These are phyloP conservation scores for Stygiomarasmius scandens DNA, from an alignment of 1,284 basidiomycete genomes.

Conservation along the genomic window DNA sequence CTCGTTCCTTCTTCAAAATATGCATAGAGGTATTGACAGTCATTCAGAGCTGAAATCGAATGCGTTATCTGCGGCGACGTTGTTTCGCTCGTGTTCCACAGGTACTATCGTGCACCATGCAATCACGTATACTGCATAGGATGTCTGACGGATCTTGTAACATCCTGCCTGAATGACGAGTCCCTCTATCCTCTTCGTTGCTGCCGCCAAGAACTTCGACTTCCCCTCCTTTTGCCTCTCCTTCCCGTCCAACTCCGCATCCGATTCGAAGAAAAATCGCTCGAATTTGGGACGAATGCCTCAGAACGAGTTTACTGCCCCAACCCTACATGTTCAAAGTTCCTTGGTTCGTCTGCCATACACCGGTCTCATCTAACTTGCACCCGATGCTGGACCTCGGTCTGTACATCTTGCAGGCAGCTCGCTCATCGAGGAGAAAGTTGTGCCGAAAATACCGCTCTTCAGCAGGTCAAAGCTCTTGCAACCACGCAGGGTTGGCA, in stretches of 20 bases:
- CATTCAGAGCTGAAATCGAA: conserved; percentile 26
- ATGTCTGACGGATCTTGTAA: conserved; percentile 29
- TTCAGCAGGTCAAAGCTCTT: conserved; percentile 40
- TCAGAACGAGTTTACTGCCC: conserved; percentile 43
- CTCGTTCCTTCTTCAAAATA: background rate
- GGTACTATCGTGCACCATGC: conserved; percentile 31
- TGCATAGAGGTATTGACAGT: background rate
- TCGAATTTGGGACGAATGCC: conserved; percentile 39
- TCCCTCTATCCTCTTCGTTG: conserved; percentile 41
- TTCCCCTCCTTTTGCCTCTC: conserved; percentile 25
- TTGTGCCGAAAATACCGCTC: conserved; percentile 40
- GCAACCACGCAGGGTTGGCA: conserved; percentile 48
- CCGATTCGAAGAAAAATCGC: conserved; percentile 33
- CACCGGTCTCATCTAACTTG: conserved; percentile 29
- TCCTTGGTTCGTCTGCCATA: conserved; percentile 48
- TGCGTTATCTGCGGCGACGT: conserved; percentile 34
- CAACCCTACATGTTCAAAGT: conserved; percentile 47
- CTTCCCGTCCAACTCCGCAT: conserved; percentile 22
- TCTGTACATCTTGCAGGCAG: conserved; percentile 50
- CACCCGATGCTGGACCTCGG: conserved; percentile 34
- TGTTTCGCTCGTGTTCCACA: conserved; percentile 8
- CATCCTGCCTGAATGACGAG: conserved; percentile 37
- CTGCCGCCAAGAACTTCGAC: conserved; percentile 36
- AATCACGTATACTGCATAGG: conserved; percentile 18
- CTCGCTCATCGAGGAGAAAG: conserved; percentile 35